Conservation (phyloP, 2,329 filamentous ascomycete species). For the Magnaporthiopsis incrustans region DNA sequence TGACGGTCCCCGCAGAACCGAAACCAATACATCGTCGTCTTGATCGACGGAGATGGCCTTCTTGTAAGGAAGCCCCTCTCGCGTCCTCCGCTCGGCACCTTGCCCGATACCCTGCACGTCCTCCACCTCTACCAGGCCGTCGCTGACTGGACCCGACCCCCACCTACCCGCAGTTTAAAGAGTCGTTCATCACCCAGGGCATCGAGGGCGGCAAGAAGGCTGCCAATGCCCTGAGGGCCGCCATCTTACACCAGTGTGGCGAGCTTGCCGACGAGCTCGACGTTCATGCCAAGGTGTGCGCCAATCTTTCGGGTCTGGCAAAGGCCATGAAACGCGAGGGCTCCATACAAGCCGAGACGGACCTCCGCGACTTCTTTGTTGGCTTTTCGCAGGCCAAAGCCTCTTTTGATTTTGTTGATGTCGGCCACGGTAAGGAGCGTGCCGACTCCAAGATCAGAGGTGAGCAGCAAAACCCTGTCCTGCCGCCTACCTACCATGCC, state of each 20-base stretch:
- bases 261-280: constrained; percentile 43
- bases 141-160: too few relatives aligned
- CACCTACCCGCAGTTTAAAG: constrained; percentile 44
- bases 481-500: too few relatives aligned
- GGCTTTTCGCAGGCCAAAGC: constrained; percentile 53
- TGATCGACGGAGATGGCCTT: constrained; percentile 57
- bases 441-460: constrained; percentile 6
- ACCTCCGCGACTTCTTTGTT: constrained; percentile 47
- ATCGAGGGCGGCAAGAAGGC: constrained; percentile 46
- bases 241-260: constrained; percentile 38
- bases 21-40: constrained; percentile 51
- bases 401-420: constrained; percentile 56
- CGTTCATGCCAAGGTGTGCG: constrained; percentile 48
- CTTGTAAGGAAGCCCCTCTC: constrained; percentile 39
- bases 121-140: not conserved
- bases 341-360: constrained; percentile 32
- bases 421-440: constrained; percentile 42
- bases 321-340: constrained; percentile 42
- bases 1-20: constrained; percentile 29
- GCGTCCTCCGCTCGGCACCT: not conserved
- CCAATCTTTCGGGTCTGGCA: constrained; percentile 43
- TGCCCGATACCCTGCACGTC: constrained; percentile 11
- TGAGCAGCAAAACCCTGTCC: not conserved
- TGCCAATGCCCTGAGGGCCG: constrained; percentile 38
- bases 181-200: constrained; percentile 44